A percentile compares a stretch with the other conserved stretches of the same genome.
These are phyloP conservation scores for Corynespora cassiicola DNA, from an alignment of 2,329 filamentous ascomycete species.

Conservation along the genomic window DNA sequence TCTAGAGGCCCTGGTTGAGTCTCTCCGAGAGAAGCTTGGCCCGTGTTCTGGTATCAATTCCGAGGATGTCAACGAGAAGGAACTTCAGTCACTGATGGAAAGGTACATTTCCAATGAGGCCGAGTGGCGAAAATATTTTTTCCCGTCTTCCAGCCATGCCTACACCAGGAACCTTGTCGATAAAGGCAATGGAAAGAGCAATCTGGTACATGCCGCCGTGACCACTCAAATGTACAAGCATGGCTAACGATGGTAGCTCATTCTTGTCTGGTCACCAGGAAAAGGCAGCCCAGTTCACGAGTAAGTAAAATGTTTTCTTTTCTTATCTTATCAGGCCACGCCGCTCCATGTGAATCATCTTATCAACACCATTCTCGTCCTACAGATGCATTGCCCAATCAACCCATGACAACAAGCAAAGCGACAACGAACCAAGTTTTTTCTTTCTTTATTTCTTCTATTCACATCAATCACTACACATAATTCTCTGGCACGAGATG, in stretches of 20 bases:
- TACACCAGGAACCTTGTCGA: conserved; percentile 93
- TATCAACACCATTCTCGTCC: too few species aligned
- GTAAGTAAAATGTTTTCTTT: conserved; percentile 29
- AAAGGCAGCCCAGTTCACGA: conserved; percentile 88
- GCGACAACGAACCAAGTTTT: too few species aligned
- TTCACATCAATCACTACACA: not conserved
- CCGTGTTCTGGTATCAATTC: conserved; percentile 83
- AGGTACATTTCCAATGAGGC: conserved; percentile 71
- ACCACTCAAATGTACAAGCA: not conserved
- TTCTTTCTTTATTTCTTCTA: too few species aligned
- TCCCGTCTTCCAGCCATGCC: conserved; percentile 70
- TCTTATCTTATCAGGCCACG: too few species aligned
- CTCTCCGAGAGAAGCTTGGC: conserved; percentile 77
- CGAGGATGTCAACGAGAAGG: conserved; percentile 77
- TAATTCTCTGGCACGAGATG: not conserved
- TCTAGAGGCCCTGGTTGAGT: conserved; percentile 75
- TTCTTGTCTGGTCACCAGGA: conserved; percentile 88
- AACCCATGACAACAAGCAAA: too few species aligned
- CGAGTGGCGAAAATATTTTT: conserved; percentile 78
- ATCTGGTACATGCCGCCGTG: conserved; percentile 62
- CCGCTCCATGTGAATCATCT: too few species aligned
- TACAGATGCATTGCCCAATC: too few species aligned
- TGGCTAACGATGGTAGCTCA: conserved; percentile 61
- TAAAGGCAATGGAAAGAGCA: conserved; percentile 83
- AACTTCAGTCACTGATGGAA: conserved; percentile 76